Base-by-base conservation (phyloP, 2,329 filamentous ascomycete genomes). In the Xylariaceae sp. region DNA sequence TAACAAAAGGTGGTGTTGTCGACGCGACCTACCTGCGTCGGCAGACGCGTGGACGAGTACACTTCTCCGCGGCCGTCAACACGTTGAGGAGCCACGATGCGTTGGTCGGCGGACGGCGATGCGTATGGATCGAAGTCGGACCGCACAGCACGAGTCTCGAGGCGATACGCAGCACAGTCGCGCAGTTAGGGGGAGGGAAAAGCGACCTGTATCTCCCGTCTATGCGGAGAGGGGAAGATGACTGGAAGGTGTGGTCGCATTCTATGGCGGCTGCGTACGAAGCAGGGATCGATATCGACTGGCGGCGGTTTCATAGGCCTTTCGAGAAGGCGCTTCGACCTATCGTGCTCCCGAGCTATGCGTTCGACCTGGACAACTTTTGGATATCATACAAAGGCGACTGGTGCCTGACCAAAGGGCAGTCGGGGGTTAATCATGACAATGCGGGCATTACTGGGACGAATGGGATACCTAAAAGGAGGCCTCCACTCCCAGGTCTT, bases 311-410 rank as follows among this genome's bases (percentile, higher is more conserved):
- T 44, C 51, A 58, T 28, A 38, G 41, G 19, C 41, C 48, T 3
- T 55, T 38, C 28, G 40, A 47, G 21, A 23, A 32, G 13, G 30
- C 42, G 3, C 44, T 48, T 13, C 35, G 15, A 5, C 45, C 58
- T 0, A 34, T 59, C 2, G 38, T 50, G 6, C 40, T 58, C 4
- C 52, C 53, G 1, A 41, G 34, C 1, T 59, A 59, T 27, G 43
- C 42, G 3, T 59, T 52, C 31, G 50, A 57, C 31, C 17, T 51
- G 7, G 50, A 58, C 37, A 47, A 57, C 28, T 57, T 55, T 39
- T 59, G 56, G 56, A 48, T 56, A 8, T 49, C 52, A 24, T 56
- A 58, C 30, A 38, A 36, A 31, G 41, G 50, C 30, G 43, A 55
- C 40, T 53, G 50, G 52, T 18, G 40, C 21, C 16, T 52, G 13